Evolutionary conservation across 1,139 yeast genomes (phyloP), one percentile per base, ranked within the genome.

Genomic region (Blastobotrys persicus): DNA sequence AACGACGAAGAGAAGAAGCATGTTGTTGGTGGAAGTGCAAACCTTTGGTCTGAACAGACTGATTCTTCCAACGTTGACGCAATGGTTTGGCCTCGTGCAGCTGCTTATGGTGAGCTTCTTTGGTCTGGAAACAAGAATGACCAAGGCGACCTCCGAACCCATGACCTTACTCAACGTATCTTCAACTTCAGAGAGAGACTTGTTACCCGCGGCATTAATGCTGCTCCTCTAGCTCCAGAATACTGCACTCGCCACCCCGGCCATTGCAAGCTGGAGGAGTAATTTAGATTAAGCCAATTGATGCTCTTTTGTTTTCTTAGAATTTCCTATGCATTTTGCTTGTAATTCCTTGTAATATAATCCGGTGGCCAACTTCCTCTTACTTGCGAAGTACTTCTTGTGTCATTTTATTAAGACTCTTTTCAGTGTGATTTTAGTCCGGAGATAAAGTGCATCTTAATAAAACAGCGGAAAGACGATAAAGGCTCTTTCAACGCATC

Each of bases 1-100:
- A 72, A 74, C 12, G 66, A 54, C 0, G 59, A 50, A 1, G 73
- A 75, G 55, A 54, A 56, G 11, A 43, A 55, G 17, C 75, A 68
- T 47, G 65, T 76, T 20, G 51, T 72, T 37, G 80, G 80, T 2
- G 78, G 72, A 1, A 78, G 74, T 51, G 76, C 66, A 7, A 69
- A 75, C 1, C 56, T 74, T 32, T 76, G 79, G 78, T 61, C 76
- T 0, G 79, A 75, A 55, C 74, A 70, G 55, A 70, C 64, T 5
- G 80, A 75, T 55, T 60, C 68, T n/a, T 50, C 63, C 1, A 71
- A 68, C n/a, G 58, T 74, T 33, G 70, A 72, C 11, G 55, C 56
- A 12, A 71, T 67, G 56, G 54, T 74, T 17, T 76, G 80, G 80
- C 77, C 79, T 1, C 59, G 80, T 46, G 59, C 75, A 4, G 77